These are phyloP conservation scores for Oidiodendron maius DNA, from an alignment of 495 filamentous ascomycete species.

Conservation along the genomic window DNA sequence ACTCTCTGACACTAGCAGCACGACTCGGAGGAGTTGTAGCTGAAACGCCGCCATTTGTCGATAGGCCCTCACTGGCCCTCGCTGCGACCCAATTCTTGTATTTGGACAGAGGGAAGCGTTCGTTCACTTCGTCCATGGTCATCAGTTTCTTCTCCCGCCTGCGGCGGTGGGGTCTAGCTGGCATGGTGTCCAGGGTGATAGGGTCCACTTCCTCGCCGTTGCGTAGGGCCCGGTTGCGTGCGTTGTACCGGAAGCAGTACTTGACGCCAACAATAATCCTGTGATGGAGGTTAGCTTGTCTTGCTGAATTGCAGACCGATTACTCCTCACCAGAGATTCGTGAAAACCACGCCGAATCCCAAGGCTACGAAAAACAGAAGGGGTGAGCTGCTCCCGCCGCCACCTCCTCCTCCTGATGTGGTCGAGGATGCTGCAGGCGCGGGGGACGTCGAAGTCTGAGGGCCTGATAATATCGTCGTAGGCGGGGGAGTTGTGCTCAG, in stretches of 20 bases:
- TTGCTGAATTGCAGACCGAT: constrained; percentile 15
- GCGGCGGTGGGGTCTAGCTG: constrained; percentile 64
- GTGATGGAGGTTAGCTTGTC: constrained; percentile 10
- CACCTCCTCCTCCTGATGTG: background rate
- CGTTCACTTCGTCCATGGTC: constrained; percentile 98
- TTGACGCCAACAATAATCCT: constrained; percentile 99
- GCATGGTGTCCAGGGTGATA: constrained; percentile 77
- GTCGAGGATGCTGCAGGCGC: background rate
- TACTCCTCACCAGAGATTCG: constrained; percentile 82
- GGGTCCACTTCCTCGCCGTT: constrained; percentile 82
- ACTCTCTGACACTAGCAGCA: constrained; percentile 58
- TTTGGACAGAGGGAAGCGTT: constrained; percentile 89
- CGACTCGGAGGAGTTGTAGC: constrained; percentile 61
- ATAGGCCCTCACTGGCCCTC: constrained; percentile 76
- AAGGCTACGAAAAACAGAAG: constrained; percentile 95
- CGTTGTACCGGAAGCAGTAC: constrained; percentile 98
- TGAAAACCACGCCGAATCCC: constrained; percentile 98
- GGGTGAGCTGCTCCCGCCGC: constrained; percentile 72
- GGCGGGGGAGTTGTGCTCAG: too few species aligned
- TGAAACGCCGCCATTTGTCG: constrained; percentile 73
- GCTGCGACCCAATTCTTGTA: constrained; percentile 91
- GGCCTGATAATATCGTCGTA: too few species aligned
- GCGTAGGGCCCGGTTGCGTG: constrained; percentile 75
- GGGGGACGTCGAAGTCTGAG: background rate
- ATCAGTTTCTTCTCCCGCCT: constrained; percentile 95